A percentile compares a stretch with the other conserved stretches of the same genome.
These are phyloP conservation scores for Chrysanthemum lavandulifolium DNA, from an alignment of 129 eudicot species.

Conservation along the genomic window DNA sequence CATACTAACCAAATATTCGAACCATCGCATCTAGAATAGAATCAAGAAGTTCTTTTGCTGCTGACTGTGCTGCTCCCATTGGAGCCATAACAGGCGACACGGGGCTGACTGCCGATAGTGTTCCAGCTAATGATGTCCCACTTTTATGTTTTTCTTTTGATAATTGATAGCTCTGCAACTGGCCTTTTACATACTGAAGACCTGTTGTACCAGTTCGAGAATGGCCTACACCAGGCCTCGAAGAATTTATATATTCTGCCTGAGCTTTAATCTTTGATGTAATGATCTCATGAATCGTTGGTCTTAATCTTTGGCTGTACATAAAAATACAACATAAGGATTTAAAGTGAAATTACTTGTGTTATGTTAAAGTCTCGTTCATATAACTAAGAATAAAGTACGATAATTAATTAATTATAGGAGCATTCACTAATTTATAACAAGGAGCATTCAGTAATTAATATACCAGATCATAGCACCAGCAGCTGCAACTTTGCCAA, in stretches of 20 bases:
- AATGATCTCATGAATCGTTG: conserved; percentile 90
- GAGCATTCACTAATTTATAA: neutral
- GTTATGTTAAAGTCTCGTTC: conserved; percentile 1
- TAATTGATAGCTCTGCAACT: conserved; percentile 62
- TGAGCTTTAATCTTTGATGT: conserved; percentile 73
- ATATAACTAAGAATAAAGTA: neutral
- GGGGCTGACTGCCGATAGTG: conserved; percentile 81
- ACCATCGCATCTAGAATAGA: conserved; percentile 74
- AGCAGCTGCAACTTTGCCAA: conserved; percentile 98
- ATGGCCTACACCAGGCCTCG: conserved; percentile 61
- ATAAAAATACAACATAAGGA: conserved; percentile 12
- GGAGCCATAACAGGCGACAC: conserved; percentile 98
- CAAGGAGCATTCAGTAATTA: conserved; percentile 13
- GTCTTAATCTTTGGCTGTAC: conserved; percentile 91
- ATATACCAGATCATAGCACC: conserved; percentile 97
- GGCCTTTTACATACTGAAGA: conserved; percentile 71
- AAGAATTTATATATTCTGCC: conserved; percentile 59
- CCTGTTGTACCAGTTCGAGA: conserved; percentile 53
- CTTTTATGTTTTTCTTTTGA: conserved; percentile 73
- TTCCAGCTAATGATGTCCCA: conserved; percentile 62
- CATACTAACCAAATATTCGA: conserved; percentile 79
- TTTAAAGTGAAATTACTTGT: neutral
- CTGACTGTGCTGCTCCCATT: conserved; percentile 83
- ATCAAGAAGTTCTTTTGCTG: conserved; percentile 87
- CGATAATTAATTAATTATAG: neutral